Evolutionary conservation across 1,284 basidiomycete genomes (phyloP).

Genomic region (Irpex sp.): DNA sequence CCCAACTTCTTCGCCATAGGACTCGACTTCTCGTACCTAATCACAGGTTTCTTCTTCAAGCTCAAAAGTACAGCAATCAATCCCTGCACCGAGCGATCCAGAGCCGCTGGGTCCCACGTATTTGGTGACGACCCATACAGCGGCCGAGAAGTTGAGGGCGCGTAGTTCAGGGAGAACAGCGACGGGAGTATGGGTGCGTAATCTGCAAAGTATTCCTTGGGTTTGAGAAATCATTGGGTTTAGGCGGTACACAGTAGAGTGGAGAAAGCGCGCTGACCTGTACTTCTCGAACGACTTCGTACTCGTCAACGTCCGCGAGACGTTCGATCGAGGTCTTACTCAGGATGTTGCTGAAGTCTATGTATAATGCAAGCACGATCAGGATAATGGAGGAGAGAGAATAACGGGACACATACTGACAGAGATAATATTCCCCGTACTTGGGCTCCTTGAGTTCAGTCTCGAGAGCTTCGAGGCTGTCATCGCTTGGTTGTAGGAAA

Average conservation of each 20-base stretch:
- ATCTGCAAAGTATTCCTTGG: conserved; percentile 92
- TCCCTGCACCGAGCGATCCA: conserved; percentile 79
- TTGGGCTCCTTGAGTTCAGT: conserved; percentile 85
- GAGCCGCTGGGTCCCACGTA: conserved; percentile 69
- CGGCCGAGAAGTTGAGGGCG: conserved; percentile 56
- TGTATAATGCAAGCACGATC: too few relatives aligned
- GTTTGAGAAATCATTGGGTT: conserved; percentile 20
- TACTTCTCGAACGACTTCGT: conserved; percentile 94
- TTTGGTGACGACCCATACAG: conserved; percentile 68
- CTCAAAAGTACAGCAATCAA: conserved; percentile 89
- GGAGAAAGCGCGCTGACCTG: conserved; percentile 56
- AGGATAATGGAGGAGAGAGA: conserved; percentile 12
- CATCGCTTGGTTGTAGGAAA: conserved; percentile 80
- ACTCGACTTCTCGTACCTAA: conserved; percentile 95
- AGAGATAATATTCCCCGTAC: conserved; percentile 96
- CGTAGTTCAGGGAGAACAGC: conserved; percentile 86
- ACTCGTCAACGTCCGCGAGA: conserved; percentile 92
- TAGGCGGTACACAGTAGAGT: conserved; percentile 3
- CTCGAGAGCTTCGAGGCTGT: conserved; percentile 81
- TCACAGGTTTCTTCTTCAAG: conserved; percentile 92
- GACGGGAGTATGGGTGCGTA: conserved; percentile 85
- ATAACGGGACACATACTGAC: conserved; percentile 73
- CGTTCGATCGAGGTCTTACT: conserved; percentile 91
- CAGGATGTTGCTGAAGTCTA: conserved; percentile 94
- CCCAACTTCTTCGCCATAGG: conserved; percentile 89